phyloP scores from a whole-genome alignment of 208 protist species.

The Crithidia sp. region DNA sequence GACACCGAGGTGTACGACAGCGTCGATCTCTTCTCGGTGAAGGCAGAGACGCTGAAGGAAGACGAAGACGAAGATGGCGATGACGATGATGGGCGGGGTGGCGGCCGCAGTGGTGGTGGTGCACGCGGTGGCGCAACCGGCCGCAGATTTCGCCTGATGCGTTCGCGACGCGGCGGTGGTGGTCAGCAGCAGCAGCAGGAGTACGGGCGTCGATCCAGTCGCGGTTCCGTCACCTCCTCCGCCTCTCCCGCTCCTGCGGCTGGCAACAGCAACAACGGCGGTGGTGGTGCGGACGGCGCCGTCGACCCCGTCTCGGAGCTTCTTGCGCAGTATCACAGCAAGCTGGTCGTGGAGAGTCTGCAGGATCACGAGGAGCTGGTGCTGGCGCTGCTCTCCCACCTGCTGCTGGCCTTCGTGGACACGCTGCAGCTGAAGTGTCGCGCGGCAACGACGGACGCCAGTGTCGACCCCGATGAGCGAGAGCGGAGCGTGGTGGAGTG shows the following conservation, averaged over 20 bases:
- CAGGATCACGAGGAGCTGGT: constrained; percentile 77
- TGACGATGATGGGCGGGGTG: background rate
- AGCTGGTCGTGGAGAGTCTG: constrained; percentile 70
- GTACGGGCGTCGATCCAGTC: background rate
- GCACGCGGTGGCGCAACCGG: background rate
- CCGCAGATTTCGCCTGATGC: constrained; percentile 9
- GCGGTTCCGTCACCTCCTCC: constrained; percentile 15
- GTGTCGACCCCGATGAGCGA: constrained; percentile 36
- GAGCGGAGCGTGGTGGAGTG: constrained; percentile 75
- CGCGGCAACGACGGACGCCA: constrained; percentile 41
- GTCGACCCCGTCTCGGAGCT: constrained; percentile 61
- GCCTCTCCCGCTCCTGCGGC: background rate
- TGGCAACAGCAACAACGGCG: background rate
- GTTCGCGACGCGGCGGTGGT: background rate
- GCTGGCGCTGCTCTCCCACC: constrained; percentile 65
- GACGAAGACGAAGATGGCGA: constrained; percentile 17
- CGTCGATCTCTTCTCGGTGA: constrained; percentile 74
- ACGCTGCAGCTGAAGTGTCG: constrained; percentile 70
- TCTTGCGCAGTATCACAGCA: constrained; percentile 62
- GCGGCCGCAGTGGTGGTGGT: constrained; percentile 2
- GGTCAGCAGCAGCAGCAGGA: background rate
- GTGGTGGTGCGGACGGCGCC: background rate
- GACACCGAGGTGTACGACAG: constrained; percentile 74
- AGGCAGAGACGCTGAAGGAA: constrained; percentile 46
- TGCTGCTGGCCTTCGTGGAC: constrained; percentile 80